Percentiles rank a stretch among this genome's conserved stretches.
These are phyloP conservation scores for Geotrichum histeridarum DNA, from an alignment of 1,139 yeast genomes.

Conservation along the genomic window DNA sequence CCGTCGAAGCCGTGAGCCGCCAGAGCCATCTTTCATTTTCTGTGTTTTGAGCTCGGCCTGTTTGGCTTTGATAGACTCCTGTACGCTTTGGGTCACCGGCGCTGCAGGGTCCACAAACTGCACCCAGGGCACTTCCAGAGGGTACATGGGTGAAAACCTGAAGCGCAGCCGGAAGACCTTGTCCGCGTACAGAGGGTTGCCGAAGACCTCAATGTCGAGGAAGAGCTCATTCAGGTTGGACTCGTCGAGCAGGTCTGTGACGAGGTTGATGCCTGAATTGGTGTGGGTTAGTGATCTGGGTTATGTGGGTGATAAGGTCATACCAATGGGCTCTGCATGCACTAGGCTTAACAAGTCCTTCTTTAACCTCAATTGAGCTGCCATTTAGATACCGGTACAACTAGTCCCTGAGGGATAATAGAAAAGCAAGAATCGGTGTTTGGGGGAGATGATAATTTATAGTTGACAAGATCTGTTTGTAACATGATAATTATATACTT, in stretches of 20 bases:
- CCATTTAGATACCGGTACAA: background rate
- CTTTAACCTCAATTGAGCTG: background rate
- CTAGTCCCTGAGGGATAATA: too few species aligned
- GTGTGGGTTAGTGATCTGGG: background rate
- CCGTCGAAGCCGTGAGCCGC: too few species aligned
- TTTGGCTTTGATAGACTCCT: background rate
- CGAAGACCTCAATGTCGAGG: conserved; percentile 38
- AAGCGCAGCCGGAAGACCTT: conserved; percentile 42
- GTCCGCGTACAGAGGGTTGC: conserved; percentile 35
- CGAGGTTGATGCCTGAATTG: conserved; percentile 29
- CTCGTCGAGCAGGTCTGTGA: conserved; percentile 24
- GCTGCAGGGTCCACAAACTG: conserved; percentile 39
- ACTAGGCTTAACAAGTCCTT: too few species aligned
- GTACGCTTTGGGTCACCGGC: background rate
- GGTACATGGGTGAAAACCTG: conserved; percentile 48
- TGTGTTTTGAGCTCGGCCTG: background rate
- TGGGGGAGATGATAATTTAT: too few species aligned
- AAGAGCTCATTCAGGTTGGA: conserved; percentile 34
- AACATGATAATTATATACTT: background rate
- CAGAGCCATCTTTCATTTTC: too few species aligned
- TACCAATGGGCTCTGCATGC: too few species aligned
- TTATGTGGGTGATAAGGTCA: background rate
- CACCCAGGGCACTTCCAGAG: conserved; percentile 61
- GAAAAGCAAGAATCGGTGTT: too few species aligned
- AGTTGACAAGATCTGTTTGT: too few species aligned